phyloP scores from a whole-genome alignment of 2,329 filamentous ascomycete species.

The Tolypocladium pustulatum region DNA sequence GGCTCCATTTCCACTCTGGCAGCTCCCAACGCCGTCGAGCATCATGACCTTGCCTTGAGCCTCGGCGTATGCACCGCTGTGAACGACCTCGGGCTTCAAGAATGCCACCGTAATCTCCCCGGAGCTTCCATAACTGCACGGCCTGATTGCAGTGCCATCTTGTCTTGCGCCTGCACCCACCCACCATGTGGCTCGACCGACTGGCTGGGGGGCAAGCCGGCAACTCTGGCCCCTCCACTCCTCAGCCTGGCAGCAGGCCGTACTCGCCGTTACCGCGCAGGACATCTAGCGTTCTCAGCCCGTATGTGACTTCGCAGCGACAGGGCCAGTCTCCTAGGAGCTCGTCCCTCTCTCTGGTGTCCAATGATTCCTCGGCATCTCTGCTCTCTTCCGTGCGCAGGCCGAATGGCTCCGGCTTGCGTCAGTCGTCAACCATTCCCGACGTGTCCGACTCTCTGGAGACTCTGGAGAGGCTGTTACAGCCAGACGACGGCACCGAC shows the following conservation, averaged over 20 bases:
- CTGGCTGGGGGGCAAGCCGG: constrained; percentile 57
- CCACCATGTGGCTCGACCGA: constrained; percentile 80
- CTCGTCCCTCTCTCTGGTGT: constrained; percentile 68
- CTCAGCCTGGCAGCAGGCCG: constrained; percentile 53
- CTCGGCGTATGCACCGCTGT: background rate
- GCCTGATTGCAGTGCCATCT: background rate
- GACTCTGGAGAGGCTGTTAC: constrained; percentile 46
- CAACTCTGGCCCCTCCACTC: constrained; percentile 46
- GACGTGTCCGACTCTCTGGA: constrained; percentile 58
- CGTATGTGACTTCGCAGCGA: constrained; percentile 57
- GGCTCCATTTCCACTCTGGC: background rate
- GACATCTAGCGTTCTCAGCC: constrained; percentile 57
- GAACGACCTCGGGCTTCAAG: background rate
- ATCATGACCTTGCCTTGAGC: background rate
- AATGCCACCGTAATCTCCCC: constrained; percentile 1
- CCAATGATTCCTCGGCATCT: constrained; percentile 68
- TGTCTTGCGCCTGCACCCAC: background rate
- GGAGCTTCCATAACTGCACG: background rate
- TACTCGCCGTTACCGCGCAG: constrained; percentile 62
- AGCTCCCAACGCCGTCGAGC: background rate
- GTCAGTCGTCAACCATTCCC: constrained; percentile 38
- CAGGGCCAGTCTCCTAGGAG: constrained; percentile 58
- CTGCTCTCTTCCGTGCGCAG: constrained; percentile 55
- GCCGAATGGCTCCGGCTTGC: constrained; percentile 58
- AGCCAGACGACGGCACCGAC: constrained; percentile 12